A percentile compares a stretch with the other conserved stretches of the same genome.
Conservation (phyloP, 176 grass and related monocot species). For the Carex kokanica region DNA sequence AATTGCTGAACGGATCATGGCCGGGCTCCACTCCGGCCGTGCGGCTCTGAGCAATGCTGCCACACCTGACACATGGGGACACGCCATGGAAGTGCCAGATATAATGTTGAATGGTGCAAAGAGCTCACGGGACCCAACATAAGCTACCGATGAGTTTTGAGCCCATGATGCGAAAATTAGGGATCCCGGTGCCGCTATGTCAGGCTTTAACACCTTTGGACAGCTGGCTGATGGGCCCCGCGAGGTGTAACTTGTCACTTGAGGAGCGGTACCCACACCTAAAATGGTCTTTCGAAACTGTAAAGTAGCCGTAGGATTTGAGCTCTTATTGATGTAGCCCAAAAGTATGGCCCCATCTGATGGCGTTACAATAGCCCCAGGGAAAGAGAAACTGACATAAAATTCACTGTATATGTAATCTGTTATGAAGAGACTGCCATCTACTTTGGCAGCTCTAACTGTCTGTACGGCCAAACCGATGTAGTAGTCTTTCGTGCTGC, state of each 20-base stretch:
- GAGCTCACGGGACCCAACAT: constrained; percentile 26
- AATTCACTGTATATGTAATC: neutral
- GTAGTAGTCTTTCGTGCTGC: constrained; percentile 6
- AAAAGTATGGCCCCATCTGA: constrained; percentile 35
- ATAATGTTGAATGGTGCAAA: constrained; percentile 62
- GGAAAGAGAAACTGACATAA: constrained; percentile 28
- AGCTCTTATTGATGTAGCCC: constrained; percentile 39
- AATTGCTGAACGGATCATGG: constrained; percentile 75
- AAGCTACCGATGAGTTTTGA: neutral
- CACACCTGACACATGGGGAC: constrained; percentile 61
- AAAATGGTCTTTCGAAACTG: constrained; percentile 54
- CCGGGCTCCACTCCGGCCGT: constrained; percentile 48
- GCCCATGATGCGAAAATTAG: constrained; percentile 39
- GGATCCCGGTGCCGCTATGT: constrained; percentile 50
- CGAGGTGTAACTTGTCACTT: constrained; percentile 39
- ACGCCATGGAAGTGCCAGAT: constrained; percentile 68
- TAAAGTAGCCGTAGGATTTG: constrained; percentile 32
- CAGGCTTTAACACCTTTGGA: constrained; percentile 57
- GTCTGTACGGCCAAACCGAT: neutral
- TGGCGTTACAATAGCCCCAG: constrained; percentile 35
- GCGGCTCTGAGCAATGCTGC: constrained; percentile 47
- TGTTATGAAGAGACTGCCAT: constrained; percentile 51
- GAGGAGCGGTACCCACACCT: constrained; percentile 31
- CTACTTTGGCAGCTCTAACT: constrained; percentile 19
- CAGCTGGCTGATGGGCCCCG: constrained; percentile 49